These are phyloP conservation scores for Plantago major DNA, from an alignment of 257 asterid species.

Conservation along the genomic window DNA sequence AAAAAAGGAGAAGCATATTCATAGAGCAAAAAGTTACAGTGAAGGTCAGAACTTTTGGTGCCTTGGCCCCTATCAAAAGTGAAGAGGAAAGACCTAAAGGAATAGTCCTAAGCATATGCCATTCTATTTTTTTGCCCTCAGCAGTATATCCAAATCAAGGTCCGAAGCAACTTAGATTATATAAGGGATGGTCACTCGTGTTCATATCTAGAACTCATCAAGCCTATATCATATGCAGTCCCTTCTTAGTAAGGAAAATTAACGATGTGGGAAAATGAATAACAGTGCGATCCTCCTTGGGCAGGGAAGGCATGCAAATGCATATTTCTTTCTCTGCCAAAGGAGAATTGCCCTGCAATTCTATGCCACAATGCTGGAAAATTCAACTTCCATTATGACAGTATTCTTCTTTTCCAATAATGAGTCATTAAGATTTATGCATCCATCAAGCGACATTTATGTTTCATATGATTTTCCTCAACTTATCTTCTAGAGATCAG, in stretches of 20 bases:
- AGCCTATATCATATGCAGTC: constrained; percentile 1
- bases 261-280: constrained; percentile 36
- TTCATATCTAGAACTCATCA: constrained; percentile 7
- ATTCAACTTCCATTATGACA: background rate
- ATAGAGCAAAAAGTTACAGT: constrained; percentile 24
- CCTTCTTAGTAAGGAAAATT: constrained; percentile 10
- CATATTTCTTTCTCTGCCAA: constrained; percentile 52
- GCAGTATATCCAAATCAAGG: constrained; percentile 55
- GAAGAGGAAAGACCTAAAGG: constrained; percentile 25
- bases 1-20: constrained; percentile 37
- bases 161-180: constrained; percentile 18
- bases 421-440: background rate
- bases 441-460: background rate
- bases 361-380: constrained; percentile 34
- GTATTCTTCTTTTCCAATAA: background rate
- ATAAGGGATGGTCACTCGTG: constrained; percentile 18
- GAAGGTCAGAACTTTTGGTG: constrained; percentile 32
- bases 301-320: constrained; percentile 45
- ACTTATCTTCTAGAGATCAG: background rate
- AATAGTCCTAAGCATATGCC: constrained; percentile 44
- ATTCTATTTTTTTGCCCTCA: constrained; percentile 17
- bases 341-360: constrained; percentile 86
- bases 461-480: constrained; percentile 1
- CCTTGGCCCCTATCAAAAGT: constrained; percentile 33
- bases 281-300: constrained; percentile 48